A percentile compares a stretch with the other conserved stretches of the same genome.
These are phyloP conservation scores for Blakeslea trispora DNA, from an alignment of 371 early-diverging fungal species.

Conservation along the genomic window DNA sequence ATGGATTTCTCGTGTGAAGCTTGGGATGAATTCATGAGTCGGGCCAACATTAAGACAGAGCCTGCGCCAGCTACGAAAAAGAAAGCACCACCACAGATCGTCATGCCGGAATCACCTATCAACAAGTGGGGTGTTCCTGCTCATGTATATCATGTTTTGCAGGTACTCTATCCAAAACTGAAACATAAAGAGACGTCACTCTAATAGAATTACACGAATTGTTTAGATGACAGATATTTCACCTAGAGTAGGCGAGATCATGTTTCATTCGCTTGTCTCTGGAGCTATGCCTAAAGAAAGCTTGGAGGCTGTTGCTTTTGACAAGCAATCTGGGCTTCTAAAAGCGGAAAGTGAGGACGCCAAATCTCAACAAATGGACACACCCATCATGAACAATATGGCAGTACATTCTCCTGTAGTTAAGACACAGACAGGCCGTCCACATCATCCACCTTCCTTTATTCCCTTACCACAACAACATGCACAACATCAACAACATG, in stretches of 20 bases:
- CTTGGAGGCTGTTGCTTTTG: conserved; percentile 26
- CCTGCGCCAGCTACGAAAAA: conserved; percentile 26
- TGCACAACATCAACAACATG: conserved; percentile 20
- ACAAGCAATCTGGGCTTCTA: conserved; percentile 18
- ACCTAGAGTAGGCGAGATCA: conserved; percentile 18
- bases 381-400: conserved; percentile 1
- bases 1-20: conserved; percentile 37
- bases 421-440: conserved; percentile 25
- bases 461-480: conserved; percentile 9
- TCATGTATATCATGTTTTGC: conserved; percentile 27
- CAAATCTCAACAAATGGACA: conserved; percentile 11
- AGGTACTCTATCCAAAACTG: conserved; percentile 22
- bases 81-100: conserved; percentile 16
- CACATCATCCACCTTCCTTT: conserved; percentile 5
- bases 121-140: conserved; percentile 45
- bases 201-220: background rate
- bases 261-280: conserved; percentile 27
- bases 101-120: conserved; percentile 37
- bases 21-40: conserved; percentile 39
- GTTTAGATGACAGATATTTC: conserved; percentile 27
- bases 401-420: conserved; percentile 27
- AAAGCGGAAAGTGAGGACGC: conserved; percentile 17
- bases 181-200: too few relatives aligned
- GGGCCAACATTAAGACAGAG: conserved; percentile 15
- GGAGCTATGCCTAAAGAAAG: conserved; percentile 29